Evolutionary conservation across 1,284 basidiomycete species (phyloP).

Genomic region (Ustilago esculenta): DNA sequence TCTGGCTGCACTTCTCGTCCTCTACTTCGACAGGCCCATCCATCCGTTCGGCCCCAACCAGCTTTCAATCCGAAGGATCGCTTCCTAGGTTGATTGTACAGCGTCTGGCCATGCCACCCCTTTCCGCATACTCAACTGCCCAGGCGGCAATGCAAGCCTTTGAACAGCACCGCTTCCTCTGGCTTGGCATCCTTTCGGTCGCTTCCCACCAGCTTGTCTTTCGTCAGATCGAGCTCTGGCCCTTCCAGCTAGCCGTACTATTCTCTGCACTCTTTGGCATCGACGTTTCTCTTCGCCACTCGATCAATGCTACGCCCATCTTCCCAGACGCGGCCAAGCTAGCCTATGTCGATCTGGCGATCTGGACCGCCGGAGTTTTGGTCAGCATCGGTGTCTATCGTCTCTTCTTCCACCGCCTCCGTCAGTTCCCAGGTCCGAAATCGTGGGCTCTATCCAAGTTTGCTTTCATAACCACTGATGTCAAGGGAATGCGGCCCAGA

Average conservation of each 20-base stretch:
- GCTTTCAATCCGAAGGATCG: too few species aligned
- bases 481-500: slow-evolving; percentile 17
- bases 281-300: slow-evolving; percentile 6
- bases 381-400: slow-evolving; percentile 36
- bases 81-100: too few species aligned
- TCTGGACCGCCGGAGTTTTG: slow-evolving; percentile 6
- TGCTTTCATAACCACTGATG: slow-evolving; percentile 25
- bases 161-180: slow-evolving; percentile 10
- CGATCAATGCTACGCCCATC: background rate
- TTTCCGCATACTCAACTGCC: background rate
- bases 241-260: slow-evolving; percentile 12
- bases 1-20: too few species aligned
- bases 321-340: slow-evolving; percentile 3
- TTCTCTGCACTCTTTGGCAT: slow-evolving; percentile 5
- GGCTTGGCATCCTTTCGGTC: slow-evolving; percentile 2
- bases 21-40: too few species aligned
- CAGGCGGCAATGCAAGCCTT: slow-evolving; percentile 4
- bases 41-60: too few species aligned
- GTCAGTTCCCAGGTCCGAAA: slow-evolving; percentile 34
- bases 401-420: slow-evolving; percentile 35
- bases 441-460: slow-evolving; percentile 30
- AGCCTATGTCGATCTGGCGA: slow-evolving; percentile 5
- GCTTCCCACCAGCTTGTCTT: slow-evolving; percentile 17
- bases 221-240: slow-evolving; percentile 23
- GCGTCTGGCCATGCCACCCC: background rate